Percentiles rank a stretch among this genome's conserved stretches.
These are phyloP conservation scores for Monosporozyma yasuniensis DNA, from an alignment of 805 yeast species.

Conservation along the genomic window DNA sequence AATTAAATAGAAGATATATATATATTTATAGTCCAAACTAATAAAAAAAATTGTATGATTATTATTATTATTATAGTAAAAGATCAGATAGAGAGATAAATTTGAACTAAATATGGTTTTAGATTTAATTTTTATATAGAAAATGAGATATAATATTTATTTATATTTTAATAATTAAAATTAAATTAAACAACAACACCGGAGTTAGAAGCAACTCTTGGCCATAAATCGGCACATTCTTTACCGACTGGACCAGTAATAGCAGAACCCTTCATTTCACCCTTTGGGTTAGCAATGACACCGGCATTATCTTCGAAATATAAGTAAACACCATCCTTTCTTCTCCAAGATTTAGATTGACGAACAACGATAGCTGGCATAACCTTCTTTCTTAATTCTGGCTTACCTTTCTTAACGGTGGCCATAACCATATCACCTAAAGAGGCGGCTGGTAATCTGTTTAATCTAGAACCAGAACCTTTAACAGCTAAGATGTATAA, in stretches of 20 bases:
- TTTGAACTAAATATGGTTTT: slow-evolving; percentile 2
- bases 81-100: too few species aligned
- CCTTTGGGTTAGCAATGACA: slow-evolving; percentile 99
- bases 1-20: slow-evolving; percentile 7
- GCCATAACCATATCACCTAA: slow-evolving; percentile 99
- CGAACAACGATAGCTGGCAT: slow-evolving; percentile 99
- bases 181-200: slow-evolving; percentile 93
- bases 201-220: slow-evolving; percentile 99
- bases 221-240: slow-evolving; percentile 99
- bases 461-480: slow-evolving; percentile 99
- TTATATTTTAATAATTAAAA: neutral
- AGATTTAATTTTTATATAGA: neutral
- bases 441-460: slow-evolving; percentile 99
- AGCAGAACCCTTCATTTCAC: slow-evolving; percentile 99
- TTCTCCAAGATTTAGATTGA: slow-evolving; percentile 99
- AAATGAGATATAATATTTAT: neutral
- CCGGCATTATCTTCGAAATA: slow-evolving; percentile 99
- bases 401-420: slow-evolving; percentile 99
- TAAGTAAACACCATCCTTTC: slow-evolving; percentile 99
- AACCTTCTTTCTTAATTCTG: slow-evolving; percentile 99
- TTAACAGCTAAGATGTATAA: slow-evolving; percentile 97
- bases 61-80: neutral
- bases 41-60: too few species aligned
- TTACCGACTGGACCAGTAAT: slow-evolving; percentile 99
- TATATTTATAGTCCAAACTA: too few species aligned